Evolutionary conservation across 179 eudicot genomes (phyloP).

Genomic region (Patellifolia procumbens): DNA sequence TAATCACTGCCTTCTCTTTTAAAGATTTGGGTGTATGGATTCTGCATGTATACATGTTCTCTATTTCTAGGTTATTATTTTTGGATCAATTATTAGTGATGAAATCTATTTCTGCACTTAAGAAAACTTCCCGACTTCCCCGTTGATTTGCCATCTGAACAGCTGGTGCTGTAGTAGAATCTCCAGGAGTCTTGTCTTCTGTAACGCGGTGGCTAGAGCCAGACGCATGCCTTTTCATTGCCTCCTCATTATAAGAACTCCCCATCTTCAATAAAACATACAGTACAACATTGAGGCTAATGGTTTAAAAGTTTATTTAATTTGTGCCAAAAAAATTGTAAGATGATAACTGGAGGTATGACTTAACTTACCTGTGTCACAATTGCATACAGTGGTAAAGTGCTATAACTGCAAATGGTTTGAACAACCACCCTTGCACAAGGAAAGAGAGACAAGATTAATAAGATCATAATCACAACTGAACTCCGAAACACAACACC

Average conservation of each 20-base stretch:
- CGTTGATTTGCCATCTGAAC: conserved; percentile 14
- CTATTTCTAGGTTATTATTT: not conserved
- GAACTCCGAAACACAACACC: too few species aligned
- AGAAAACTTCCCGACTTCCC: not conserved
- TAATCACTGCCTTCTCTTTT: too few species aligned
- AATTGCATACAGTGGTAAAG: conserved; percentile 38
- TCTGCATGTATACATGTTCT: too few species aligned
- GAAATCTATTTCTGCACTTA: not conserved
- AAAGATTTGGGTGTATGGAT: too few species aligned
- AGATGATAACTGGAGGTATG: not conserved
- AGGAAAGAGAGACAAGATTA: not conserved
- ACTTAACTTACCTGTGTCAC: conserved; percentile 32
- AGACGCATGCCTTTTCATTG: conserved; percentile 20
- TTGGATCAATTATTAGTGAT: not conserved
- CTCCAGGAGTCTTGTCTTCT: not conserved
- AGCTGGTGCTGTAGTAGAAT: not conserved
- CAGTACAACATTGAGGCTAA: too few species aligned
- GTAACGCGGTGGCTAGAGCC: not conserved
- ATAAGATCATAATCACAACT: not conserved
- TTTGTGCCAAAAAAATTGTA: too few species aligned
- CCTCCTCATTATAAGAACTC: conserved; percentile 24
- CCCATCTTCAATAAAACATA: conserved; percentile 25
- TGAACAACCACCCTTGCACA: conserved; percentile 28
- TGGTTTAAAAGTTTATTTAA: too few species aligned
- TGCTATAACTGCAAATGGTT: conserved; percentile 33